These are phyloP conservation scores for Paecilomyces niveus DNA, from an alignment of 2,329 filamentous ascomycete genomes.

Conservation along the genomic window DNA sequence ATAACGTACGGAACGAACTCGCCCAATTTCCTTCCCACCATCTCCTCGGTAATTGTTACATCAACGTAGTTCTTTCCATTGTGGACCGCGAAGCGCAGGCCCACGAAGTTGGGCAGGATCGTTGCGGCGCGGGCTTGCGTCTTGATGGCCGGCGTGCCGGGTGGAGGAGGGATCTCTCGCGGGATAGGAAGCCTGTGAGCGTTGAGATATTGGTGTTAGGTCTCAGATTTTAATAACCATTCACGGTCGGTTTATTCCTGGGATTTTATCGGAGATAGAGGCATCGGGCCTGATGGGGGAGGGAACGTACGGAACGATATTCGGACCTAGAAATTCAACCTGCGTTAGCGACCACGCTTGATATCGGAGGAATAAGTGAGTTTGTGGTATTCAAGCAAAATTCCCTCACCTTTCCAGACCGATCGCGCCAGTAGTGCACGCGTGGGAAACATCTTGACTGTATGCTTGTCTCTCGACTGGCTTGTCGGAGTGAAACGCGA, in stretches of 20 bases:
- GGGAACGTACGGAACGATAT: slow-evolving; percentile 60
- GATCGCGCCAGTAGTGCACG: slow-evolving; percentile 64
- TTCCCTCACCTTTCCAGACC: slow-evolving; percentile 71
- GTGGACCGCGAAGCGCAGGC: slow-evolving; percentile 80
- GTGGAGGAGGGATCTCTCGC: slow-evolving; percentile 42
- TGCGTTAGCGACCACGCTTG: not conserved
- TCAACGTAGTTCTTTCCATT: slow-evolving; percentile 85
- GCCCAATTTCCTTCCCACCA: slow-evolving; percentile 92
- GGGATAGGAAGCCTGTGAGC: slow-evolving; percentile 32
- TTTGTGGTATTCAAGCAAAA: not conserved
- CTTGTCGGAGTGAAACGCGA: not conserved
- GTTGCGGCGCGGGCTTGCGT: slow-evolving; percentile 84
- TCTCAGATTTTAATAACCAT: not conserved
- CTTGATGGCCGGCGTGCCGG: slow-evolving; percentile 65
- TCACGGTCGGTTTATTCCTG: not conserved
- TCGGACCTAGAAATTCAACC: slow-evolving; percentile 48
- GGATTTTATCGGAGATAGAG: too few species aligned
- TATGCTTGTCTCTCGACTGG: not conserved
- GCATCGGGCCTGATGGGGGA: not conserved
- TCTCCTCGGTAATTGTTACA: slow-evolving; percentile 81
- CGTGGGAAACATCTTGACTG: slow-evolving; percentile 59
- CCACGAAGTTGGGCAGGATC: slow-evolving; percentile 87
- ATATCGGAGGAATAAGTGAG: not conserved
- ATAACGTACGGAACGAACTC: slow-evolving; percentile 77
- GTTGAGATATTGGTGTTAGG: slow-evolving; percentile 3